phyloP scores from a whole-genome alignment of 1,139 yeast species.

The Ogataea hybrid region DNA sequence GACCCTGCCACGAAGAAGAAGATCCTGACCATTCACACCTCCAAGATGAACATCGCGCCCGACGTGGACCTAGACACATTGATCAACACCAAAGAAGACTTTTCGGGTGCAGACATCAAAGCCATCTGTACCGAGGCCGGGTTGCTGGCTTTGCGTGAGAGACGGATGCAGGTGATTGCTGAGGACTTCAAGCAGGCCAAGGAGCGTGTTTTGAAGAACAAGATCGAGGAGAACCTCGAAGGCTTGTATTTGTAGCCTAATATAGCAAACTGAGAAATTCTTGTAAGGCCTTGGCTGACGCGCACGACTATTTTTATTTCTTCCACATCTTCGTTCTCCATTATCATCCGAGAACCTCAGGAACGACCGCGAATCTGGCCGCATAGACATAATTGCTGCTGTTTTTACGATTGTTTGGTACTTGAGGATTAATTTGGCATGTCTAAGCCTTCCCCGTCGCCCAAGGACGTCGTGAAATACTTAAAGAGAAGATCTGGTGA shows the following conservation, averaged over 20 bases:
- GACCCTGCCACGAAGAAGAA: conserved; percentile 91
- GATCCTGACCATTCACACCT: conserved; percentile 90
- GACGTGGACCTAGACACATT: conserved; percentile 91
- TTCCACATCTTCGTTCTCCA: not conserved
- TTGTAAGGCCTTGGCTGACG: not conserved
- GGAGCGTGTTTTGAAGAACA: conserved; percentile 95
- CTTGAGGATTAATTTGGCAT: not conserved
- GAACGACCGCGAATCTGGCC: not conserved
- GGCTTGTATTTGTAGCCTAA: conserved; percentile 71
- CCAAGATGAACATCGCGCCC: conserved; percentile 85
- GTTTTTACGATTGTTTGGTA: not conserved
- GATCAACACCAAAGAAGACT: conserved; percentile 89
- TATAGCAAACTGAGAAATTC: not conserved
- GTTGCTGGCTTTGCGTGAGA: conserved; percentile 89
- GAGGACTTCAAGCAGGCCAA: conserved; percentile 94
- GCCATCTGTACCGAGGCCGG: conserved; percentile 99
- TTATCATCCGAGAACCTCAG: not conserved
- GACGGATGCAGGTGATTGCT: conserved; percentile 97
- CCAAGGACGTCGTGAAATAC: conserved; percentile 7
- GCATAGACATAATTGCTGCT: not conserved
- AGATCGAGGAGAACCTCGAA: conserved; percentile 95
- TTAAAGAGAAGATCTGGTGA: conserved; percentile 6
- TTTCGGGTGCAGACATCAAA: conserved; percentile 97
- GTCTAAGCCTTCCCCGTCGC: conserved; percentile 3
- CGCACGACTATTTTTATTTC: conserved; percentile 7